Percentiles rank a stretch among this genome's conserved stretches.
phyloP scores from a whole-genome alignment of 2,329 filamentous ascomycete genomes.

The Capronia coronata region DNA sequence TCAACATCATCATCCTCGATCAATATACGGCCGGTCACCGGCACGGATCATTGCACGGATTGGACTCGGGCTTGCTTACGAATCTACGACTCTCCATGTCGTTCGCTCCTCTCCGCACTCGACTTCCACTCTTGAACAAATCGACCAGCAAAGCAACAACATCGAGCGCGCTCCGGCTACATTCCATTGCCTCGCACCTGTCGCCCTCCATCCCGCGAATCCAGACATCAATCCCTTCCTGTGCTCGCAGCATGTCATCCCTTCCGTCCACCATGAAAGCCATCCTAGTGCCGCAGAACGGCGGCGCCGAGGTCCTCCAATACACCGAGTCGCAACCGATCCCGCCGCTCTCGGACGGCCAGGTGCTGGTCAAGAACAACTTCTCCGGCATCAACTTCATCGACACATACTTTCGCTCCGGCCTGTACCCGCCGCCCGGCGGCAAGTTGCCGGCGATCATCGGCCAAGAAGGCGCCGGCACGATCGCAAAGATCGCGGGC shows the following conservation, averaged over 20 bases:
- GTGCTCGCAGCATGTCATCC: conserved; percentile 21
- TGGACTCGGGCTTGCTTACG: too few relatives aligned
- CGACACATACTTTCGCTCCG: conserved; percentile 83
- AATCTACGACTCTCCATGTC: conserved; percentile 2
- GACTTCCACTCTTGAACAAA: not conserved
- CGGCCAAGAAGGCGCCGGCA: conserved; percentile 72
- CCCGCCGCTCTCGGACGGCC: conserved; percentile 59
- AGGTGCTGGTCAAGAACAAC: conserved; percentile 75
- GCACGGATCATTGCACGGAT: too few relatives aligned
- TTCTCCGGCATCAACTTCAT: conserved; percentile 82
- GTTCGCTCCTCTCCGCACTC: conserved; percentile 1
- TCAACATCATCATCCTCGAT: too few relatives aligned
- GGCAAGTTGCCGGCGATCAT: conserved; percentile 66
- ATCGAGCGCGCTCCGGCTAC: not conserved
- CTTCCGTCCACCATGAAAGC: conserved; percentile 58
- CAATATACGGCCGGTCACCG: too few relatives aligned
- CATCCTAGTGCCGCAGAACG: conserved; percentile 64
- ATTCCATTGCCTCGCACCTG: not conserved
- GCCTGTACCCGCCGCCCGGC: conserved; percentile 62
- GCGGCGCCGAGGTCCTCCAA: conserved; percentile 64
- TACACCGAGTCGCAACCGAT: conserved; percentile 66
- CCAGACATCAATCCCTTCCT: not conserved
- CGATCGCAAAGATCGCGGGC: conserved; percentile 56
- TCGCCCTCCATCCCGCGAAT: not conserved
- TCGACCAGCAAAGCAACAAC: not conserved